A percentile compares a stretch with the other conserved stretches of the same genome.
Evolutionary conservation across 2,329 filamentous ascomycete genomes (phyloP).

Genomic region (Emmonsia crescens): DNA sequence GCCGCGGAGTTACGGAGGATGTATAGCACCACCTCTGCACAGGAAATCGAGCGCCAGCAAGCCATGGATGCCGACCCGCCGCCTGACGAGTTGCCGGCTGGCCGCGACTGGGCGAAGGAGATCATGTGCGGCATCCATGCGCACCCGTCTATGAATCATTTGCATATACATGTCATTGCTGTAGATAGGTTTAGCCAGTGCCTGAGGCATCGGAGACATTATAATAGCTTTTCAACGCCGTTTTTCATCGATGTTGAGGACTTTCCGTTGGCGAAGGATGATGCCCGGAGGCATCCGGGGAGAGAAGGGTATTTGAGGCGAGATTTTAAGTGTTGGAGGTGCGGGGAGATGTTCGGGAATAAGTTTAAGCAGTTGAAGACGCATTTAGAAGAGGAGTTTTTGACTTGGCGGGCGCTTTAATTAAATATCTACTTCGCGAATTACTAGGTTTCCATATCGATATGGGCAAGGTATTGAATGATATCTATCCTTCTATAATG

Average conservation of each 20-base stretch:
- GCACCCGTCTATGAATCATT: conserved; percentile 79
- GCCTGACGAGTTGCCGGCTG: conserved; percentile 49
- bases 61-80: conserved; percentile 49
- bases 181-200: conserved; percentile 63
- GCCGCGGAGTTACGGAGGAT: conserved; percentile 62
- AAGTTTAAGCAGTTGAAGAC: conserved; percentile 62
- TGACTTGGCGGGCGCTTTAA: conserved; percentile 52
- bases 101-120: conserved; percentile 68
- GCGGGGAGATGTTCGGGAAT: conserved; percentile 61
- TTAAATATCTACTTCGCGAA: not conserved
- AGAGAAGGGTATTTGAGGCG: conserved; percentile 49
- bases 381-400: conserved; percentile 66
- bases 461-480: not conserved
- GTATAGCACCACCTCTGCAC: conserved; percentile 52
- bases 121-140: conserved; percentile 74
- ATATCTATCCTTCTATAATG: not conserved
- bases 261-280: conserved; percentile 61
- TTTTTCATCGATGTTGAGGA: conserved; percentile 73
- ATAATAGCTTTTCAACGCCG: conserved; percentile 77
- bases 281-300: conserved; percentile 49
- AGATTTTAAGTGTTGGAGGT: conserved; percentile 77
- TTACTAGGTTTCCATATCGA: not conserved
- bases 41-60: conserved; percentile 53
- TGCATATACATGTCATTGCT: conserved; percentile 82
- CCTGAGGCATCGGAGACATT: conserved; percentile 75